Conservation (phyloP, 306 rosid species). For the Acacia melanoxylon region DNA sequence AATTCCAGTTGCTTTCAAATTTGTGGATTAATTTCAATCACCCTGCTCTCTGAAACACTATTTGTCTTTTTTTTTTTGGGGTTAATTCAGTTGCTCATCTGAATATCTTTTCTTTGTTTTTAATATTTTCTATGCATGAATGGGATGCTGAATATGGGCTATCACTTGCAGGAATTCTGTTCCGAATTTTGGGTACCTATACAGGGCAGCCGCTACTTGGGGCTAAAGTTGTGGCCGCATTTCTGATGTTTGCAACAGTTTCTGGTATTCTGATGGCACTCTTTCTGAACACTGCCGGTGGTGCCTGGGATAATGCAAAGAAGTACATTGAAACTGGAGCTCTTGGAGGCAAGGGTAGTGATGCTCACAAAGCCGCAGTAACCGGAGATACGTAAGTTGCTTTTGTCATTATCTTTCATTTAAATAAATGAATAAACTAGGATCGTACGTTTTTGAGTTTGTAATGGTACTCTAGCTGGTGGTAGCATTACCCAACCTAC, state of each 20-base stretch:
- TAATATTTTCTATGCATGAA: slow-evolving; percentile 23
- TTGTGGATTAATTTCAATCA: background rate
- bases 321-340: slow-evolving; percentile 97
- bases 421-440: background rate
- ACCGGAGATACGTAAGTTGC: slow-evolving; percentile 95
- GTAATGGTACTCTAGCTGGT: background rate
- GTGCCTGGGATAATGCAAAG: slow-evolving; percentile 99
- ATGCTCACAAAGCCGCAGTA: slow-evolving; percentile 91
- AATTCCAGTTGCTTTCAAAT: background rate
- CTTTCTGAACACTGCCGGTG: slow-evolving; percentile 94
- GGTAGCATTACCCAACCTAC: background rate
- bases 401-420: slow-evolving; percentile 4
- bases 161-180: slow-evolving; percentile 70
- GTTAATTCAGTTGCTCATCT: slow-evolving; percentile 2
- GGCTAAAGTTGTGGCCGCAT: slow-evolving; percentile 92
- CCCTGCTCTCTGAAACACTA: background rate
- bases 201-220: slow-evolving; percentile 94
- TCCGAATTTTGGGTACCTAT: slow-evolving; percentile 88
- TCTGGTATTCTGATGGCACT: slow-evolving; percentile 98
- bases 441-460: background rate
- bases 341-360: slow-evolving; percentile 99
- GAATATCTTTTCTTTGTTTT: background rate
- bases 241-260: slow-evolving; percentile 96
- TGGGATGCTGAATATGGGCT: slow-evolving; percentile 27
- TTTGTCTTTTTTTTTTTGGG: background rate